phyloP scores from a whole-genome alignment of 2,329 filamentous ascomycete genomes.

The Cladophialophora immunda region DNA sequence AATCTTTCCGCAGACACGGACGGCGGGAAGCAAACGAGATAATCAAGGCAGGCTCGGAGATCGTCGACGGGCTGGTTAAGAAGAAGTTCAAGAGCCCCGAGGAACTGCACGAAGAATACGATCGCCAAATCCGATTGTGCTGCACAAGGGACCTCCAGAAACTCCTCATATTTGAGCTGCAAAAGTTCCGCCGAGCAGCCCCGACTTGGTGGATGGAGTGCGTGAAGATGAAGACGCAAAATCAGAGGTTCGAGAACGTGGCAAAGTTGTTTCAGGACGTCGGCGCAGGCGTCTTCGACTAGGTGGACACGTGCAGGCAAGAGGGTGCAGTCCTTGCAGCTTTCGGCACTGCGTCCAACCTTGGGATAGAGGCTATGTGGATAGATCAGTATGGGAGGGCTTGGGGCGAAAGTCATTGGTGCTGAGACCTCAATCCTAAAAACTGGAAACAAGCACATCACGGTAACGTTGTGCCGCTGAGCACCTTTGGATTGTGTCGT shows the following conservation, averaged over 20 bases:
- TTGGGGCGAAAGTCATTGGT: background rate
- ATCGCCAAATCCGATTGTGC: background rate
- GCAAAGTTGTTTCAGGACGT: background rate
- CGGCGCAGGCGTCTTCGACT: background rate
- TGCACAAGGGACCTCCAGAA: background rate
- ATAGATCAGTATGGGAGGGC: background rate
- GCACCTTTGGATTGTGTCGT: background rate
- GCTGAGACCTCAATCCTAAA: background rate
- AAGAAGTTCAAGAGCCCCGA: conserved; percentile 10
- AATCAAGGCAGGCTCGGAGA: background rate
- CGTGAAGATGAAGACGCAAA: background rate
- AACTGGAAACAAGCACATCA: background rate
- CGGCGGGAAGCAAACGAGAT: background rate
- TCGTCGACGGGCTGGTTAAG: conserved; percentile 4
- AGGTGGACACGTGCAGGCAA: background rate
- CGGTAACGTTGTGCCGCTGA: background rate
- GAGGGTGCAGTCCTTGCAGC: background rate
- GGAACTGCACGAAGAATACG: conserved; percentile 7
- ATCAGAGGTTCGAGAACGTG: background rate
- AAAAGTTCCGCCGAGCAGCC: conserved; percentile 6
- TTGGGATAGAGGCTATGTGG: background rate
- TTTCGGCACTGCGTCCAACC: background rate
- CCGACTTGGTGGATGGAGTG: conserved; percentile 10
- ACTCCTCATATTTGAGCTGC: background rate
- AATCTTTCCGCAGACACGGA: background rate